A percentile compares a stretch with the other conserved stretches of the same genome.
Evolutionary conservation across 768 basidiomycete species (phyloP).

Genomic region (Russula vinacea): DNA sequence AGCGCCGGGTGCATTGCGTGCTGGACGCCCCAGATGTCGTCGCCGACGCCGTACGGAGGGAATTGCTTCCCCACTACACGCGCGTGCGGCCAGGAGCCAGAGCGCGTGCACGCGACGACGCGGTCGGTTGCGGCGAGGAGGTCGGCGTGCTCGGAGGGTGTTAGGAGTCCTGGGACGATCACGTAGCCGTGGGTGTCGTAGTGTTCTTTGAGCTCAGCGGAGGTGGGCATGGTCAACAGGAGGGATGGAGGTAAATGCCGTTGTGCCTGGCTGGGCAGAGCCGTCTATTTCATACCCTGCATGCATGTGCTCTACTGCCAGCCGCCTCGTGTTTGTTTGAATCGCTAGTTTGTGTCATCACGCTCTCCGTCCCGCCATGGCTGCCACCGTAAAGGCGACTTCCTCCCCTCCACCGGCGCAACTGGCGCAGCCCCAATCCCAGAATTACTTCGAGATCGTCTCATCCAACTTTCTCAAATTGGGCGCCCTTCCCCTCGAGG

Average conservation of each 20-base stretch:
- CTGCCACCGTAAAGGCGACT: neutral
- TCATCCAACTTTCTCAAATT: conserved; percentile 25
- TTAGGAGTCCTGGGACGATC: conserved; percentile 55
- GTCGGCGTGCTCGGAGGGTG: conserved; percentile 38
- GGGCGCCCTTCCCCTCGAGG: conserved; percentile 25
- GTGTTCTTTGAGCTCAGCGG: conserved; percentile 37
- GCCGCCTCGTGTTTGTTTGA: neutral
- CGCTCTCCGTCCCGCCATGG: neutral
- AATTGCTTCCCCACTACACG: conserved; percentile 78
- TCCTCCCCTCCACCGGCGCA: neutral
- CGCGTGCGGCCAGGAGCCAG: conserved; percentile 60
- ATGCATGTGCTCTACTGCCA: neutral
- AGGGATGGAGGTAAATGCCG: neutral
- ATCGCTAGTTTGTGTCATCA: neutral
- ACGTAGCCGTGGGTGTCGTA: conserved; percentile 69
- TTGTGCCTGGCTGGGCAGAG: no score
- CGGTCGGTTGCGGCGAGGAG: conserved; percentile 53
- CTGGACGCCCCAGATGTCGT: conserved; percentile 79
- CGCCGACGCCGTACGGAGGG: conserved; percentile 60
- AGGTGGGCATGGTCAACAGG: neutral
- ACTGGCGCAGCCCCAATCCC: neutral
- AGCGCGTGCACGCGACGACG: conserved; percentile 44
- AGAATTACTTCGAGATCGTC: conserved; percentile 21
- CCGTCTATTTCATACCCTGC: no score
- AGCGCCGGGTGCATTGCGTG: conserved; percentile 79